Conservation (phyloP, 176 grass and related monocot genomes). For the Rhynchospora breviuscula region DNA sequence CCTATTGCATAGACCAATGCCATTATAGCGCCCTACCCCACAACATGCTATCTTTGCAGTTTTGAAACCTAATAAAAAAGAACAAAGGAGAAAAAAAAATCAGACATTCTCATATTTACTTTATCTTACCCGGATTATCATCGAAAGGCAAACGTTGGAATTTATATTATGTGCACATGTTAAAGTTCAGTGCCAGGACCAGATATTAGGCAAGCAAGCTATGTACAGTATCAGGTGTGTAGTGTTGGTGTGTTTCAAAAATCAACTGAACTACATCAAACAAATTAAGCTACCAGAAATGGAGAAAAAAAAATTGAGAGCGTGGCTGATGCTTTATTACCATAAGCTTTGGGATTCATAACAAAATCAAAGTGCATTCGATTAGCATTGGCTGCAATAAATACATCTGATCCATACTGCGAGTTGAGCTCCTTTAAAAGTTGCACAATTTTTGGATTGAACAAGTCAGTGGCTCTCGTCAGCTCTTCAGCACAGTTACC, state of each 20-base stretch:
- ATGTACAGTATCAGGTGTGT: too few relatives aligned
- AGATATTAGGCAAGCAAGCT: neutral
- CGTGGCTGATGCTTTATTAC: constrained; percentile 20
- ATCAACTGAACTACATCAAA: neutral
- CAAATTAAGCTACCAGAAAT: neutral
- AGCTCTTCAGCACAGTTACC: constrained; percentile 62
- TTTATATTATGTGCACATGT: neutral
- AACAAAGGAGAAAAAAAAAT: neutral
- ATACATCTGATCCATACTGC: constrained; percentile 43
- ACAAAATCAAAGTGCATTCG: constrained; percentile 69
- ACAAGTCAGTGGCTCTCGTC: constrained; percentile 55
- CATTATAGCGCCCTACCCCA: constrained; percentile 89
- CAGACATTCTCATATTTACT: neutral
- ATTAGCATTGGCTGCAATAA: constrained; percentile 70
- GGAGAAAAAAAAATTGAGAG: neutral
- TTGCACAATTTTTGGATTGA: constrained; percentile 72
- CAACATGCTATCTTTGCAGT: constrained; percentile 87
- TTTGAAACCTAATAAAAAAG: constrained; percentile 47
- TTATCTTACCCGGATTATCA: neutral
- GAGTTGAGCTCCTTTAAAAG: constrained; percentile 49
- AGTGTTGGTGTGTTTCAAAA: neutral
- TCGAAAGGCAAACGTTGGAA: neutral
- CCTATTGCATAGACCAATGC: constrained; percentile 64
- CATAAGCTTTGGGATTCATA: constrained; percentile 64
- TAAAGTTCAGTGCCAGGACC: neutral